Base-by-base conservation (phyloP, 208 protist species). In the Crithidia sp. region DNA sequence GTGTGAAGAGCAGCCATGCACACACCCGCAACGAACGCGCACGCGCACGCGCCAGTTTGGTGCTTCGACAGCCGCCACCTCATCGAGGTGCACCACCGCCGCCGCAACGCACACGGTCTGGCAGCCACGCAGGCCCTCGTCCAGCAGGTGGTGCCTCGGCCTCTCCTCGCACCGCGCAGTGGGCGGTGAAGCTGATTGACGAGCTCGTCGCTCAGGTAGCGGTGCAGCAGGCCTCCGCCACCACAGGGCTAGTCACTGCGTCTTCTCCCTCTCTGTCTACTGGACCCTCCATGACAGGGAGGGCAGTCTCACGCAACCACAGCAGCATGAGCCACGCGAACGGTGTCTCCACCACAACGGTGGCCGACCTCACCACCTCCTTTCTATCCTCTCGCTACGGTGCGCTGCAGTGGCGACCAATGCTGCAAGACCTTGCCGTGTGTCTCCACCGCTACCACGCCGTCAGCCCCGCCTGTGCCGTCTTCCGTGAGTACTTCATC, bases 401-500 rank as follows among this genome's bases (percentile, higher is more conserved):
- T n/a, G 62, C 63, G 39, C 68, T 83, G 62, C 80, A 77, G 43
- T 83, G 80, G 84, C 81, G 81, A 14, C 74, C 67, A n/a, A 67
- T 79, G 14, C 56, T 88, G 57, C 73, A 77, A 28, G 84, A 85
- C 8, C 69, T 88, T 39, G 76, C 80, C 0, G 67, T 71, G 41
- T 71, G 80, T 12, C 70, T 88, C 13, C 84, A 85, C 52, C 71
- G 55, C 47, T 88, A 83, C 55, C 73, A 56, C 37, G 36, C 12
- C 13, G n/a, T 88, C 41, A 79, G 84, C 43, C 80, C 84, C 3
- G 39, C 82, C 4, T 82, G 79, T 45, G 77, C 70, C 40, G 64
- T 88, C 13, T 88, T 88, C 58, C 73, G 74, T 4, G 76, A 76
- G 62, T 74, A 84, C 77, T 83, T 88, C 59, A 77, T 83, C 47